These are phyloP conservation scores for Opeltia flavorubescens DNA, from an alignment of 495 filamentous ascomycete species.

Conservation along the genomic window DNA sequence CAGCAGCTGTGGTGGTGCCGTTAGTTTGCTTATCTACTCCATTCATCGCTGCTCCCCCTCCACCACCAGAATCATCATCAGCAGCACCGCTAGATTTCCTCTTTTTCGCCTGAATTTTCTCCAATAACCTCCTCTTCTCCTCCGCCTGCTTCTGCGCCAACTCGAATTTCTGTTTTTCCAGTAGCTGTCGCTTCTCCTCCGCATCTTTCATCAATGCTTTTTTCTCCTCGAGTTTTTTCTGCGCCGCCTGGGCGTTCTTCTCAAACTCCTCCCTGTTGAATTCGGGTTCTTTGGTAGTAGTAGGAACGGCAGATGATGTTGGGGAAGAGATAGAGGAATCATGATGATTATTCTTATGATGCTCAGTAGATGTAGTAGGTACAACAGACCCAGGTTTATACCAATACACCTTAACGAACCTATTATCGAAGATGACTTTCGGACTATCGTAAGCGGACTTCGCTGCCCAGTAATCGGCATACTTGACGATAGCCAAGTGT, in stretches of 20 bases:
- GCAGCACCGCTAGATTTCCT: slow-evolving; percentile 8
- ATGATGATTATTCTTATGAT: too few relatives aligned
- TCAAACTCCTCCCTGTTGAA: slow-evolving; percentile 71
- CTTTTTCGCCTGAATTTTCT: slow-evolving; percentile 40
- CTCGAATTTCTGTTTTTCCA: slow-evolving; percentile 66
- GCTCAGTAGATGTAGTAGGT: slow-evolving; percentile 25
- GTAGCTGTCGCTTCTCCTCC: slow-evolving; percentile 51
- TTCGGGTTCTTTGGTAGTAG: slow-evolving; percentile 31
- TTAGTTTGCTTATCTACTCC: slow-evolving; percentile 11
- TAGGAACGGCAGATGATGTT: slow-evolving; percentile 12
- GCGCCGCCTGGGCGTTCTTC: slow-evolving; percentile 62
- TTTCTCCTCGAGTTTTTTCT: slow-evolving; percentile 67
- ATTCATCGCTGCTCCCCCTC: neutral
- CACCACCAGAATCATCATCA: slow-evolving; percentile 2
- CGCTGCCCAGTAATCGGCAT: slow-evolving; percentile 54
- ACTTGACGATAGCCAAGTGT: slow-evolving; percentile 71
- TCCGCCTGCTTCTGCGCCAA: slow-evolving; percentile 60
- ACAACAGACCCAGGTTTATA: slow-evolving; percentile 44
- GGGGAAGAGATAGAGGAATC: too few relatives aligned
- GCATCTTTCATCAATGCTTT: slow-evolving; percentile 57
- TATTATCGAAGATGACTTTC: slow-evolving; percentile 90
- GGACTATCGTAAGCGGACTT: slow-evolving; percentile 78
- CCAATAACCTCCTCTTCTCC: slow-evolving; percentile 57
- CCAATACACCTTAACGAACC: slow-evolving; percentile 98
- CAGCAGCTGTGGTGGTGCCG: slow-evolving; percentile 12